These are phyloP conservation scores for Trypanosoma lewisi DNA, from an alignment of 208 protist genomes.

Conservation along the genomic window DNA sequence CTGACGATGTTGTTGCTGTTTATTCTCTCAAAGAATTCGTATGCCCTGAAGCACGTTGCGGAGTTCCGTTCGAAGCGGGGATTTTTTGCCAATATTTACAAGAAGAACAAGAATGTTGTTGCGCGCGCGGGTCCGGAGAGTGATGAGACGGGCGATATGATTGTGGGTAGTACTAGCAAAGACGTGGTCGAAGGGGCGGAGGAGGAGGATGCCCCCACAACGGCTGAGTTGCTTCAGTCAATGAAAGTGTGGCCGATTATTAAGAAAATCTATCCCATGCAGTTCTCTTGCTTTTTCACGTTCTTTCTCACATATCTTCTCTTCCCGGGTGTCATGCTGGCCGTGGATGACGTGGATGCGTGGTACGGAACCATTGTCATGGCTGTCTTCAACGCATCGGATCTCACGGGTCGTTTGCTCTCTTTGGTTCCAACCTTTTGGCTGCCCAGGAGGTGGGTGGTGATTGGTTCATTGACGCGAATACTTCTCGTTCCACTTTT, in stretches of 20 bases:
- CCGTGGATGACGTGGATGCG: constrained; percentile 39
- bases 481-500: constrained; percentile 69
- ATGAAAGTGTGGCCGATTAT: constrained; percentile 61
- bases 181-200: not conserved
- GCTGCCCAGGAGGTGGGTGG: constrained; percentile 27
- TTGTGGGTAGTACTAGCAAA: too few relatives aligned
- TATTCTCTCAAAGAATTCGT: constrained; percentile 55
- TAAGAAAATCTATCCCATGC: constrained; percentile 75
- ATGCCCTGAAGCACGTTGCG: constrained; percentile 58
- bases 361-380: constrained; percentile 82
- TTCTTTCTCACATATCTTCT: constrained; percentile 71
- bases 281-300: constrained; percentile 62
- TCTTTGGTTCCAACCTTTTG: constrained; percentile 50
- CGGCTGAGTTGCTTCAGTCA: constrained; percentile 56
- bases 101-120: not conserved
- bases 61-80: constrained; percentile 54
- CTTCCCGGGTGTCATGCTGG: constrained; percentile 72
- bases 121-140: too few relatives aligned
- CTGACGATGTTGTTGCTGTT: constrained; percentile 38
- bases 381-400: constrained; percentile 64
- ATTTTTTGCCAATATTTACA: constrained; percentile 18
- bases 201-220: constrained; percentile 32
- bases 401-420: constrained; percentile 50
- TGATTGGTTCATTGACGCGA: constrained; percentile 26
- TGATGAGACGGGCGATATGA: too few relatives aligned